phyloP scores from a whole-genome alignment of 768 basidiomycete species.

The Lactarius hatsudake region DNA sequence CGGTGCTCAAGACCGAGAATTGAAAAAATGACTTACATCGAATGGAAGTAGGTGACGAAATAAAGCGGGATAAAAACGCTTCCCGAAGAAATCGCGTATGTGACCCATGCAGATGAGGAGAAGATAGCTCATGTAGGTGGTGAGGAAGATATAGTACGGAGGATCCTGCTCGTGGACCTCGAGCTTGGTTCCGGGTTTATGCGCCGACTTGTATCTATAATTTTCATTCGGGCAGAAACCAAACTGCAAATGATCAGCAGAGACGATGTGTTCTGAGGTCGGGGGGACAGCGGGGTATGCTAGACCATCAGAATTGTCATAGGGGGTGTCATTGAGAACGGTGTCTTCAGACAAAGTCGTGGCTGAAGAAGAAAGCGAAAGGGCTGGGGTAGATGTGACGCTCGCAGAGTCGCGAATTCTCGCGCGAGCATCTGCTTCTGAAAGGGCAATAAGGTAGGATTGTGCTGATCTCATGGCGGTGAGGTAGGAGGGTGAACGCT shows the following conservation, averaged over 20 bases:
- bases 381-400: conserved; percentile 63
- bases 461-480: conserved; percentile 50
- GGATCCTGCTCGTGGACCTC: conserved; percentile 76
- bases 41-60: conserved; percentile 83
- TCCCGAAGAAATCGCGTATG: conserved; percentile 92
- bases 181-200: conserved; percentile 50
- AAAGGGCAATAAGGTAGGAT: conserved; percentile 59
- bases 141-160: conserved; percentile 87
- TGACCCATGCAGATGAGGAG: conserved; percentile 91
- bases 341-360: conserved; percentile 70
- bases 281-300: conserved; percentile 63
- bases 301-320: conserved; percentile 49
- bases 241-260: conserved; percentile 85
- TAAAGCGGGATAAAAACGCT: conserved; percentile 61
- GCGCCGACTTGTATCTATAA: conserved; percentile 66
- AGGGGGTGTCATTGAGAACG: conserved; percentile 52
- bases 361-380: conserved; percentile 71
- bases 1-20: neutral
- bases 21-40: conserved; percentile 55
- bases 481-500: conserved; percentile 34
- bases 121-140: conserved; percentile 92
- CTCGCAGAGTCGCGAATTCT: conserved; percentile 43
- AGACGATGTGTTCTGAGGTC: conserved; percentile 76
- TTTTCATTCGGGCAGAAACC: conserved; percentile 82
- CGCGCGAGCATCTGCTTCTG: conserved; percentile 65